Evolutionary conservation across 306 rosid species (phyloP).

Genomic region (Canavalia ensiformis): DNA sequence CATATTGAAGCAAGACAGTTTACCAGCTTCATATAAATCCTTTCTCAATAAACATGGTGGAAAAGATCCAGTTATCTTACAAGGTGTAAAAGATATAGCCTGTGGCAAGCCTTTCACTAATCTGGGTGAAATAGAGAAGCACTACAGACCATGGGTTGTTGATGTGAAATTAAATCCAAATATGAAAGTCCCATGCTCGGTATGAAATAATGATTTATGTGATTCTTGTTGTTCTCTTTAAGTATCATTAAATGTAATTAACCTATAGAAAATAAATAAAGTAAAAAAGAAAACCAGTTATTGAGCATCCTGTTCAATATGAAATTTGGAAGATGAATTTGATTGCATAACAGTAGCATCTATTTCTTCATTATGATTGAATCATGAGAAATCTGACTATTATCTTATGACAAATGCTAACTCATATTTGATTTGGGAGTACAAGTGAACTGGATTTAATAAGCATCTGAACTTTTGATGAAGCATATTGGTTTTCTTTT

Average conservation of each 20-base stretch:
- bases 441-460: conserved; percentile 27
- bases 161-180: conserved; percentile 72
- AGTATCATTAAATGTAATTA: not conserved
- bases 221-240: conserved; percentile 32
- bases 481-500: conserved; percentile 18
- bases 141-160: conserved; percentile 66
- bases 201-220: conserved; percentile 50
- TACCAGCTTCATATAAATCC: conserved; percentile 90
- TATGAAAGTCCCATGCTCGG: conserved; percentile 95
- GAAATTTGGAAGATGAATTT: conserved; percentile 38
- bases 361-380: conserved; percentile 32
- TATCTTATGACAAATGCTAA: conserved; percentile 7
- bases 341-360: conserved; percentile 9
- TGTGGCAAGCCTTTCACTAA: conserved; percentile 74
- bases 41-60: conserved; percentile 97
- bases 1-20: conserved; percentile 94
- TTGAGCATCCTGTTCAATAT: conserved; percentile 35
- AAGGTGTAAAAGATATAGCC: conserved; percentile 82
- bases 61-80: conserved; percentile 75
- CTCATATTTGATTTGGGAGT: conserved; percentile 37
- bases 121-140: conserved; percentile 70
- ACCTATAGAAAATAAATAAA: conserved; percentile 33
- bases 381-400: conserved; percentile 7
- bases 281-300: conserved; percentile 25
- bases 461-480: not conserved